Base-by-base conservation (phyloP, 192 early-diverging fungal genomes). In the Linderina pennispora region DNA sequence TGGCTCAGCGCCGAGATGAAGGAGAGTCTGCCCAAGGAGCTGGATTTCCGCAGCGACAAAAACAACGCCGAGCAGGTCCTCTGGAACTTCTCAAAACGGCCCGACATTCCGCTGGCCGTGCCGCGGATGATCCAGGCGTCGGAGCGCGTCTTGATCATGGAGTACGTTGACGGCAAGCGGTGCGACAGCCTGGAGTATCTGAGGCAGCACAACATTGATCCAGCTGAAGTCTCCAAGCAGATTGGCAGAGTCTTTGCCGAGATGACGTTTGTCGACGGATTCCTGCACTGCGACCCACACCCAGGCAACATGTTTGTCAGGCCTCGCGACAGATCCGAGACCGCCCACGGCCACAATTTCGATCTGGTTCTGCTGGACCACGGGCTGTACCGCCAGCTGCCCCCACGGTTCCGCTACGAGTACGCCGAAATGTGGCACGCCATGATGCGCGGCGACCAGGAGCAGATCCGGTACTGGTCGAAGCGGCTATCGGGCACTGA, bases 241-340 rank as follows among this genome's bases (percentile, higher is more conserved):
- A 75, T 96, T 41, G 80, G 81, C 0, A 76, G 75, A 3, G 77
- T 80, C 4, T 94, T 90, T 58, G 83, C 83, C 7, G 83, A 94
- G 44, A 97, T 97, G 93, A 90, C 92, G 8, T 94, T 86, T 56
- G 67, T 85, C 9, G 79, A 90, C 42, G 88, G 88, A 5, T 86
- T 80, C 45, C 79, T 88, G 10, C 94, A 97, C 65, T 92, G 90
- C 55, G 94, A 97, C 60, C 92, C 92, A 22, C 94, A 97, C 61
- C 89, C 92, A 8, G 92, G 93, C 8, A 96, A 96, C 60, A 49
- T 91, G 20, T 65, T 89, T 52, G 82, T 91, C 7, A 77, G 84
- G 8, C 80, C 84, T 25, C 56, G 58, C 13, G 15, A 53, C 13
- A 33, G 25, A 14, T 33, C 19, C 18, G 53, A 41, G 59, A 64